Percentiles rank a stretch among this genome's conserved stretches.
Conservation (phyloP, 2,329 filamentous ascomycete species). For the Tolypocladium ovalisporum region DNA sequence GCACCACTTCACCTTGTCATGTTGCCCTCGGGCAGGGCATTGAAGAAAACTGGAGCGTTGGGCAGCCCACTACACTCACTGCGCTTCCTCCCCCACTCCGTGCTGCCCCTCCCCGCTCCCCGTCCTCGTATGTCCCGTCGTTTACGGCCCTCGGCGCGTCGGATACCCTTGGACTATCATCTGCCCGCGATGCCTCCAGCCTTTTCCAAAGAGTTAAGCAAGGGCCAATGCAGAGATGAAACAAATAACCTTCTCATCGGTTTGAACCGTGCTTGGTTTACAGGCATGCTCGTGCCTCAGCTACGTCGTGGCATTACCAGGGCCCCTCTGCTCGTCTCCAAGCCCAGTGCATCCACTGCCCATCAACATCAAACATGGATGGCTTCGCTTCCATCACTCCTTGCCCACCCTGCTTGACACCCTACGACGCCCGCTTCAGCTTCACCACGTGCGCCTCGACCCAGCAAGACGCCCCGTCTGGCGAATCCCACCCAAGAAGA, state of each 20-base stretch:
- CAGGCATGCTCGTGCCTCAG: neutral
- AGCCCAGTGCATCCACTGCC: too few relatives aligned
- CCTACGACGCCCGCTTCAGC: neutral
- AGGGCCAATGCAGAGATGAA: too few relatives aligned
- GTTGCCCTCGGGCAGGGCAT: too few relatives aligned
- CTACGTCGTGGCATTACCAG: neutral
- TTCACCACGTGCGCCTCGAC: constrained; percentile 20
- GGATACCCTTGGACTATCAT: neutral
- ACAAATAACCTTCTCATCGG: too few relatives aligned
- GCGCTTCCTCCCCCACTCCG: neutral
- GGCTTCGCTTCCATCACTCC: neutral
- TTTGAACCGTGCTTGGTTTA: neutral
- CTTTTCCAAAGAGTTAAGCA: neutral
- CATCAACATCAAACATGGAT: neutral
- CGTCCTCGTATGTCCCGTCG: too few relatives aligned
- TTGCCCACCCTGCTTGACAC: neutral
- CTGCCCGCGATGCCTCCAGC: neutral
- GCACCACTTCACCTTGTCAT: too few relatives aligned
- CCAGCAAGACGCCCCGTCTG: constrained; percentile 24
- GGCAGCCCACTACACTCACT: neutral
- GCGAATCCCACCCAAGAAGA: constrained; percentile 21
- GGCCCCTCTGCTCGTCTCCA: too few relatives aligned
- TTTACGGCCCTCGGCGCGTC: too few relatives aligned
- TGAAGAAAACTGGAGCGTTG: too few relatives aligned
- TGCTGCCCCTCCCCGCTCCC: neutral